These are phyloP conservation scores for Tetraselmis striata DNA, from an alignment of 139 green algal genomes.

Conservation along the genomic window DNA sequence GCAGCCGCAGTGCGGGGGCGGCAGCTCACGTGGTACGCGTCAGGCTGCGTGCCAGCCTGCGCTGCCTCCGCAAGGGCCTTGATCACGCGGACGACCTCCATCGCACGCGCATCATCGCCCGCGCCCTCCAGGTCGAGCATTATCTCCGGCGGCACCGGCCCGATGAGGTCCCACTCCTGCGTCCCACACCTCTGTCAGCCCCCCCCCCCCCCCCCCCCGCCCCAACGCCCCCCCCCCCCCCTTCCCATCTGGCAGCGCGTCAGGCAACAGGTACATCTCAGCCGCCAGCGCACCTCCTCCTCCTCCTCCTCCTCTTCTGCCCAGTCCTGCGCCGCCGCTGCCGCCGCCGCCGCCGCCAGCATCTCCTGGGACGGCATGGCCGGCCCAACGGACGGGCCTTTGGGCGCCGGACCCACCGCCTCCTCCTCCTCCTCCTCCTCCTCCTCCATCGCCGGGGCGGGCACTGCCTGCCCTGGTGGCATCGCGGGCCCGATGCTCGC, in stretches of 20 bases:
- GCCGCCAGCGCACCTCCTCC: conserved; percentile 28
- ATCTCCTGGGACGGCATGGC: conserved; percentile 54
- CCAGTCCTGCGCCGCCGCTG: conserved; percentile 9
- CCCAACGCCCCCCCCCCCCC: no score
- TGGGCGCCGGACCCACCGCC: conserved; percentile 45
- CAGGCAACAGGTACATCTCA: no score
- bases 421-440: conserved; percentile 22
- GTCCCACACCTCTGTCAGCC: no score
- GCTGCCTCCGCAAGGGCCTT: conserved; percentile 17
- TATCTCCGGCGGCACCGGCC: not conserved
- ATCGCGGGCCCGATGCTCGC: no score
- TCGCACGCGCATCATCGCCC: conserved; percentile 20
- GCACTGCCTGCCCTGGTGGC: not conserved
- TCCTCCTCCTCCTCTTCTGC: conserved; percentile 20
- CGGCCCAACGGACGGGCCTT: conserved; percentile 28
- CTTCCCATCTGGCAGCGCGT: no score
- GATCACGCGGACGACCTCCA: conserved; percentile 53
- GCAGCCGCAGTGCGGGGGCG: not conserved
- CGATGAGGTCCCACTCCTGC: not conserved
- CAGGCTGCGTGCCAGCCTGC: not conserved
- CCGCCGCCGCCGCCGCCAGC: conserved; percentile 40
- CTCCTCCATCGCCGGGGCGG: conserved; percentile 21
- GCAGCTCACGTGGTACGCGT: not conserved
- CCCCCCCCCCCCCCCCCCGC: no score
- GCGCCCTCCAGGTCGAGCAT: not conserved